Conservation (phyloP, 2,329 filamentous ascomycete species). For the Podosphaera xanthii region DNA sequence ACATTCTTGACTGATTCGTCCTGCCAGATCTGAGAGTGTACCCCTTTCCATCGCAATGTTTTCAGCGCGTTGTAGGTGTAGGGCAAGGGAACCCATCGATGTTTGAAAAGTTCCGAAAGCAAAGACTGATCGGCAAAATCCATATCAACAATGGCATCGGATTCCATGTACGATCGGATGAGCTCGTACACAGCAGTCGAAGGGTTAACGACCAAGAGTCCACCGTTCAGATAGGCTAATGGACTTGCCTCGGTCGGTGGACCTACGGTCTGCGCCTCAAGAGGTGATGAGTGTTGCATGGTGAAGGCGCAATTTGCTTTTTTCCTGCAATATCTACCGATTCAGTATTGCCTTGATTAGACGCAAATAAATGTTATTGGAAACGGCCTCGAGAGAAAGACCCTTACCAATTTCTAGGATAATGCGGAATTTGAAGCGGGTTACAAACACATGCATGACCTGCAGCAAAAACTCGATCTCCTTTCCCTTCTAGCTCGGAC, state of each 20-base stretch:
- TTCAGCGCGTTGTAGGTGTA: conserved; percentile 41
- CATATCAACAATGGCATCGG: conserved; percentile 22
- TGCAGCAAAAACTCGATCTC: conserved; percentile 53
- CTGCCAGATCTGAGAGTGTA: conserved; percentile 32
- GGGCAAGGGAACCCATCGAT: conserved; percentile 32
- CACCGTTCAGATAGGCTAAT: conserved; percentile 31
- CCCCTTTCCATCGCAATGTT: conserved; percentile 29
- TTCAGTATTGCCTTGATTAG: not conserved
- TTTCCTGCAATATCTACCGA: conserved; percentile 15
- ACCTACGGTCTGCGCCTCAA: conserved; percentile 23
- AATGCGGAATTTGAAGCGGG: conserved; percentile 54
- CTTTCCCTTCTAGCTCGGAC: conserved; percentile 23
- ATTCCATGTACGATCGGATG: conserved; percentile 28
- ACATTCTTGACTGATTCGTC: conserved; percentile 36
- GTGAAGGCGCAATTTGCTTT: conserved; percentile 35
- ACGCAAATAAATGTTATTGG: not conserved
- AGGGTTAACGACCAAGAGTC: conserved; percentile 33
- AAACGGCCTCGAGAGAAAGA: not conserved
- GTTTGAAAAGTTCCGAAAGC: conserved; percentile 29
- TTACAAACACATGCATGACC: conserved; percentile 75
- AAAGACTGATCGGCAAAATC: conserved; percentile 38
- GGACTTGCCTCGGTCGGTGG: conserved; percentile 23
- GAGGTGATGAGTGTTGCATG: conserved; percentile 25
- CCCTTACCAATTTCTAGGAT: conserved; percentile 46
- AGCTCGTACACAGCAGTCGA: conserved; percentile 23